These are phyloP conservation scores for Saccharomycopsis sp. DNA, from an alignment of 805 yeast species.

Conservation along the genomic window DNA sequence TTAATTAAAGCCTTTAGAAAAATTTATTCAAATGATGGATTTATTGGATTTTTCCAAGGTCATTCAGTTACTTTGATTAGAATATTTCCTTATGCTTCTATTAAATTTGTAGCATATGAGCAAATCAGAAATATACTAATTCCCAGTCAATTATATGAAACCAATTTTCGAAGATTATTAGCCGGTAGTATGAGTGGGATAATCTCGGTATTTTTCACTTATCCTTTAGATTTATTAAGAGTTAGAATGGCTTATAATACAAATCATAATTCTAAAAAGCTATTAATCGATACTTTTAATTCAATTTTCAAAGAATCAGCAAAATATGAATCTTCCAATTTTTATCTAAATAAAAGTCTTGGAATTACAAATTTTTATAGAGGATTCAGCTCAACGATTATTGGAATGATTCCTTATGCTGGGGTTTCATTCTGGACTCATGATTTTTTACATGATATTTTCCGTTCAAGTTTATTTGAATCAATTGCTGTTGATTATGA, in stretches of 20 bases:
- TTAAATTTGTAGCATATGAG: constrained; percentile 93
- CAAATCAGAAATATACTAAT: constrained; percentile 75
- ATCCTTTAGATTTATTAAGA: constrained; percentile 84
- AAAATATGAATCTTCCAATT: constrained; percentile 10
- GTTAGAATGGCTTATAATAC: constrained; percentile 91
- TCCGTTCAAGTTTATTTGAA: constrained; percentile 50
- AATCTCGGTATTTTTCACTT: constrained; percentile 76
- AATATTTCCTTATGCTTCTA: constrained; percentile 94
- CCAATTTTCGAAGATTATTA: constrained; percentile 66
- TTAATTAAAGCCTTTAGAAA: constrained; percentile 58
- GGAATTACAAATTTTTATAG: constrained; percentile 67
- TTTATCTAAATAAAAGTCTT: constrained; percentile 19
- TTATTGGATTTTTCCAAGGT: constrained; percentile 81
- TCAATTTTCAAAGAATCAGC: constrained; percentile 22
- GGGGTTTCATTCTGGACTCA: constrained; percentile 96
- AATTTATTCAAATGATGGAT: constrained; percentile 62
- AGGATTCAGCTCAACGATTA: constrained; percentile 86
- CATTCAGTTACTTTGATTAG: constrained; percentile 88
- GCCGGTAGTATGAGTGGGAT: constrained; percentile 92
- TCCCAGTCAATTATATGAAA: constrained; percentile 65
- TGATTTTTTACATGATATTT: constrained; percentile 79
- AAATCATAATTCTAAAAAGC: constrained; percentile 20
- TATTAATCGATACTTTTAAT: constrained; percentile 20
- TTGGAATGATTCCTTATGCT: constrained; percentile 97
- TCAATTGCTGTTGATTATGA: constrained; percentile 34